Evolutionary conservation across 192 early-diverging fungal species (phyloP).

Genomic region (Backusella parvicylindrica): DNA sequence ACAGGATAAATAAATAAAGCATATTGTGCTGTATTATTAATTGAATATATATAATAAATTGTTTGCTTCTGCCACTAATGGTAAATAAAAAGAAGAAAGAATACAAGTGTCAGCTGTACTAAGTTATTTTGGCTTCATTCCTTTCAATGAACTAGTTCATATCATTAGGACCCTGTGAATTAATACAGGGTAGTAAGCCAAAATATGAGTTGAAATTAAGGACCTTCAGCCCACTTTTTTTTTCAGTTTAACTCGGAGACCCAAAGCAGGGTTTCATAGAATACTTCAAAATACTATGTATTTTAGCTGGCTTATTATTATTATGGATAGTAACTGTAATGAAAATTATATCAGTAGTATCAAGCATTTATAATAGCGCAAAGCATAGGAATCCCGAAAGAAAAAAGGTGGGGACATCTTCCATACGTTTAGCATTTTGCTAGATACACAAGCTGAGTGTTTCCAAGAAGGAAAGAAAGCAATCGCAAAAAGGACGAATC

Average conservation of each 20-base stretch:
- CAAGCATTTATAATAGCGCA: neutral
- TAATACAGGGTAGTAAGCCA: neutral
- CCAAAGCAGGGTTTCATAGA: neutral
- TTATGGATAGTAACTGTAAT: neutral
- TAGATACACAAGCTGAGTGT: conserved; percentile 5
- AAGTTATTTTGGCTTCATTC: neutral
- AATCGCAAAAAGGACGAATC: conserved; percentile 6
- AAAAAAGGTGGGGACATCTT: neutral
- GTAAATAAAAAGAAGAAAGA: neutral
- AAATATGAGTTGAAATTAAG: neutral
- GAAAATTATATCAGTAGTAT: neutral
- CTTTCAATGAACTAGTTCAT: neutral
- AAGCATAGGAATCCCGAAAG: neutral
- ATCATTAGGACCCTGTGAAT: neutral
- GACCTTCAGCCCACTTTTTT: neutral
- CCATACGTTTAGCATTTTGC: neutral
- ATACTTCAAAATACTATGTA: neutral
- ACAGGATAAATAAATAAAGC: neutral
- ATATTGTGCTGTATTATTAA: neutral
- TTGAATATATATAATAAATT: neutral
- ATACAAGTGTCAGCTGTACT: neutral
- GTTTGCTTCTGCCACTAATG: neutral
- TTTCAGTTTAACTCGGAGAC: neutral
- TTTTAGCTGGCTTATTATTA: neutral
- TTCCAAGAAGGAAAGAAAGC: neutral